Evolutionary conservation across 306 rosid genomes (phyloP).

Genomic region (Fragaria ananassa): DNA sequence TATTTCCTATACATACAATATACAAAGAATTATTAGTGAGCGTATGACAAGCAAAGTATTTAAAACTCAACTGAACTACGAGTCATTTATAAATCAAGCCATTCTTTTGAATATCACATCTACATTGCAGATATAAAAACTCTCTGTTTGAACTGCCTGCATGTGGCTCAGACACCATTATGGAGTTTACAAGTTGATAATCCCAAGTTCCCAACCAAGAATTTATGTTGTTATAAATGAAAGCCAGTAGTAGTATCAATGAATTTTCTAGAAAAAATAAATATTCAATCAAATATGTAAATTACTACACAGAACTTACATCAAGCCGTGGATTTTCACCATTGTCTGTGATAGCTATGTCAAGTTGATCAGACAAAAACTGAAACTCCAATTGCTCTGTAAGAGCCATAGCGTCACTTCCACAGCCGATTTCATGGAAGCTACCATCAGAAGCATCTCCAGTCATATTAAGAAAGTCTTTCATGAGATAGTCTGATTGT

Average conservation of each 20-base stretch:
- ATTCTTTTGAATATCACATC: not conserved
- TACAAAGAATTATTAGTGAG: constrained; percentile 4
- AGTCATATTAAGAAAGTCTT: constrained; percentile 31
- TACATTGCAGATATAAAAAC: not conserved
- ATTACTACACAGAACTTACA: constrained; percentile 25
- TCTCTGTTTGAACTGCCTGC: too few species aligned
- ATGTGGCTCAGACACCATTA: not conserved
- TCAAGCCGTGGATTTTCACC: constrained; percentile 41
- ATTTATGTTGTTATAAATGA: not conserved
- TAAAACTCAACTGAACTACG: not conserved
- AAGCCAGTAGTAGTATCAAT: not conserved
- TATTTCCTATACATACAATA: constrained; percentile 26
- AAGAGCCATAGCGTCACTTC: constrained; percentile 26
- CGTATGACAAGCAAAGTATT: not conserved
- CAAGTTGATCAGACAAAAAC: constrained; percentile 40
- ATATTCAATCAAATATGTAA: not conserved
- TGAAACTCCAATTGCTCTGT: constrained; percentile 36
- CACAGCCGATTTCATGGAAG: constrained; percentile 26
- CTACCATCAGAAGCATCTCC: constrained; percentile 26
- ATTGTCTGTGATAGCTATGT: constrained; percentile 36
- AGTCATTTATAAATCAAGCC: not conserved
- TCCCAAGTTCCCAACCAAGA: not conserved
- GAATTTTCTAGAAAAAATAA: not conserved
- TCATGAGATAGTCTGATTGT: constrained; percentile 34
- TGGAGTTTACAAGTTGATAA: not conserved